Base-by-base conservation (phyloP, 1,284 basidiomycete genomes). In the Ustilago lituana region DNA sequence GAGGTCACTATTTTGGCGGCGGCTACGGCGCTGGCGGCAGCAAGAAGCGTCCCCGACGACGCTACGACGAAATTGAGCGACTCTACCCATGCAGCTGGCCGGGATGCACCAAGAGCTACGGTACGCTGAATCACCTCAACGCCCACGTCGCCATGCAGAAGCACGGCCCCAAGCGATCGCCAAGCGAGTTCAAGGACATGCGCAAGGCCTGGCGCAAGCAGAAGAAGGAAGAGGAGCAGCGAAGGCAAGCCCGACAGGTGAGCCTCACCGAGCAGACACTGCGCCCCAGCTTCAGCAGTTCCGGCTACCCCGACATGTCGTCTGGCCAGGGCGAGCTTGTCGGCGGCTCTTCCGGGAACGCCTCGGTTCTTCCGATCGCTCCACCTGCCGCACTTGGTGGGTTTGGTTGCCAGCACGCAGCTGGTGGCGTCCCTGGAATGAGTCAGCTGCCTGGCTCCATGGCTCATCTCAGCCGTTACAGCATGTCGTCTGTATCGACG, bases 171-270 rank as follows among this genome's bases (percentile, higher is more conserved):
- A 94, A 93, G 83, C 87, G 92, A 48, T 90, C 87, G 80, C 92
- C 93, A 8, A 87, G 87, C 64, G 94, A 98, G 85, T 98, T 98
- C 86, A 97, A 96, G 82, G 95, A 97, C 78, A 89, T 96, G 81
- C 89, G 94, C 66, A 96, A 94, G 82, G 90, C 91, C 74, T 96
- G 94, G 93, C 88, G 93, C 51, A 92, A 92, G 84, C 88, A 89
- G 76, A 97, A 94, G 86, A 92, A 94, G 83, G 91, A 92, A 72
- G 86, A 86, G 22, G 84, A 77, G 41, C 76, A 79, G 46, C 54
- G 74, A 19, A 35, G 75, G 6, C 60, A 71, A 56, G 31, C 63
- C 14, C 50, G 58, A n/a, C 68, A 66, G 47, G 19, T 24, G 4
- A 32, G 27, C 37, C n/a, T 47, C 20, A 29, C 15, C 32, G 67